These are phyloP conservation scores for Leishmania tarentolae DNA, from an alignment of 208 protist species.

Conservation along the genomic window DNA sequence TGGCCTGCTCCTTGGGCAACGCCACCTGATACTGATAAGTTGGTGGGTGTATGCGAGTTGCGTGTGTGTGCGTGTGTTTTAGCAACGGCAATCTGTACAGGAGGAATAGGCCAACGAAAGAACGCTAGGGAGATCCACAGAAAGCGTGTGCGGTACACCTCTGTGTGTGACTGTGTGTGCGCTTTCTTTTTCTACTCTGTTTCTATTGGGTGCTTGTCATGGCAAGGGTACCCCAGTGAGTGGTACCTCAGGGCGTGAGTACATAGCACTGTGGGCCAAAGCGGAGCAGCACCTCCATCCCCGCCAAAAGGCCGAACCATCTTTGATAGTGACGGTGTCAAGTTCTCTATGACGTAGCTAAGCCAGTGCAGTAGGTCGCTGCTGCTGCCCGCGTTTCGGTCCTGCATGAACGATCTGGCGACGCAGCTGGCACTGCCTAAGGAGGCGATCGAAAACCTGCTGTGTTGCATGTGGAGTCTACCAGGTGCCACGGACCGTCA, in stretches of 20 bases:
- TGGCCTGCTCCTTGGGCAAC: neutral
- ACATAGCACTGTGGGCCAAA: too few species aligned
- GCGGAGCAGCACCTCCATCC: neutral
- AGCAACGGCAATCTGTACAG: too few species aligned
- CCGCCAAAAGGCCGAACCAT: neutral
- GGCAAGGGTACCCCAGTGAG: too few species aligned
- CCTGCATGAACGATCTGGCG: constrained; percentile 28
- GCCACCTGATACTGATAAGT: neutral
- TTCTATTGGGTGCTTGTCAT: neutral
- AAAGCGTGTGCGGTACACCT: too few species aligned
- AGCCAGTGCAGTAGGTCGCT: neutral
- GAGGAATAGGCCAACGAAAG: too few species aligned
- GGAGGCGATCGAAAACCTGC: constrained; percentile 15
- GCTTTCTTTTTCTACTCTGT: neutral
- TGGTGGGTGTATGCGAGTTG: neutral
- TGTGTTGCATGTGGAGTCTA: constrained; percentile 30
- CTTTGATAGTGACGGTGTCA: neutral
- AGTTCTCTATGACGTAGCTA: neutral
- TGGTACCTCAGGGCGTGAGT: too few species aligned
- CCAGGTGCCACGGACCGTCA: constrained; percentile 29
- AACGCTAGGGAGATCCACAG: too few species aligned
- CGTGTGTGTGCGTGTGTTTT: too few species aligned
- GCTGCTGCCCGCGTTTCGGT: neutral
- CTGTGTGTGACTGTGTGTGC: neutral
- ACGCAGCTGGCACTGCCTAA: neutral